Conservation (phyloP, 2,329 filamentous ascomycete genomes). For the Neophaeococcomyces aloes region DNA sequence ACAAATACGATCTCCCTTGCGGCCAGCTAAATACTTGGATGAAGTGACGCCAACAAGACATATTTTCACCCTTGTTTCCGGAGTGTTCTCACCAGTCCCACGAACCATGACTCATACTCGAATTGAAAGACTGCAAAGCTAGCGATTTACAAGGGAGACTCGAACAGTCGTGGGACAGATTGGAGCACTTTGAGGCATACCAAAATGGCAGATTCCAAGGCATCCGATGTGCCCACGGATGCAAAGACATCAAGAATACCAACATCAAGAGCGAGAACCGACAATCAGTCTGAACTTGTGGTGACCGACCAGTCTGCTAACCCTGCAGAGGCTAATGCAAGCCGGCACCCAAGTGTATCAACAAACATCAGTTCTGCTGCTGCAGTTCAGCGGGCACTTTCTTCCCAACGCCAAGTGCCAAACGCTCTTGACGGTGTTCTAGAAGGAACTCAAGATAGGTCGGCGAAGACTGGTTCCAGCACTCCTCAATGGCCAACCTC, state of each 20-base stretch:
- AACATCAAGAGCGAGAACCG: too few species aligned
- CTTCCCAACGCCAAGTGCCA: slow-evolving; percentile 53
- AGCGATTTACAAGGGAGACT: background rate
- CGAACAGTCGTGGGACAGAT: too few species aligned
- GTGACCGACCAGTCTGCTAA: too few species aligned
- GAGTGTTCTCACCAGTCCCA: background rate
- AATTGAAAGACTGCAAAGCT: background rate
- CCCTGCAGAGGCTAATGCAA: slow-evolving; percentile 52
- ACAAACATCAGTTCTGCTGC: slow-evolving; percentile 47
- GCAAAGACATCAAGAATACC: too few species aligned
- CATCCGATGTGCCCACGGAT: too few species aligned
- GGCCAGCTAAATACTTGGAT: background rate
- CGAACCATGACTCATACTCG: slow-evolving; percentile 4
- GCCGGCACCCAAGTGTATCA: slow-evolving; percentile 40
- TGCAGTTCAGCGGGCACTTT: slow-evolving; percentile 56
- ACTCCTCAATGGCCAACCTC: slow-evolving; percentile 65
- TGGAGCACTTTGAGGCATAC: too few species aligned
- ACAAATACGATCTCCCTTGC: too few species aligned
- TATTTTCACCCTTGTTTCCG: background rate
- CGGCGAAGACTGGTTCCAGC: slow-evolving; percentile 35
- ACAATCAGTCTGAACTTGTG: too few species aligned
- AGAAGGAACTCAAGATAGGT: slow-evolving; percentile 58
- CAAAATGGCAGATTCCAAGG: too few species aligned
- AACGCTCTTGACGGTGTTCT: slow-evolving; percentile 51
- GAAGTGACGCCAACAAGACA: background rate